Evolutionary conservation across 768 basidiomycete species (phyloP).

Genomic region (Tricholoma sp.): DNA sequence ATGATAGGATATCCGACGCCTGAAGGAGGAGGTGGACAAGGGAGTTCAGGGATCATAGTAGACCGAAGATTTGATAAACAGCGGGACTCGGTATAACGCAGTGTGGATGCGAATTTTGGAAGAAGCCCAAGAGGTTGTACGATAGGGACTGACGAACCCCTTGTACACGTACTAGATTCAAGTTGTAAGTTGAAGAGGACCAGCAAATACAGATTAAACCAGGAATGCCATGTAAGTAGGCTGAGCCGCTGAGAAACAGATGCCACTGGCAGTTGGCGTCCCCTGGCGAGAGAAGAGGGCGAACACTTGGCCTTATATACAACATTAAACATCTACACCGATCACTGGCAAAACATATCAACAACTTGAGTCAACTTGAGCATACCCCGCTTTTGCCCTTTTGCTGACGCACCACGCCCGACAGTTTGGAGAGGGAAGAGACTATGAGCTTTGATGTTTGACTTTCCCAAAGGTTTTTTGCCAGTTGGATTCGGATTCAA

Average conservation of each 20-base stretch:
- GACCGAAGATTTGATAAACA: constrained; percentile 15
- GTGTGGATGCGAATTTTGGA: constrained; percentile 2
- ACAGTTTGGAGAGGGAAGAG: too few species aligned
- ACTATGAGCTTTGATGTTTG: too few species aligned
- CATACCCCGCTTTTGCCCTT: too few species aligned
- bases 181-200: neutral
- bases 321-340: too few species aligned
- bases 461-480: too few species aligned
- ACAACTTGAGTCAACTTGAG: too few species aligned
- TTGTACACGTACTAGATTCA: neutral
- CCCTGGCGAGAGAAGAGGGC: constrained; percentile 3
- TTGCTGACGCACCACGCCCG: too few species aligned
- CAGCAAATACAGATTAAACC: constrained; percentile 1
- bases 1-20: constrained; percentile 23
- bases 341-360: too few species aligned
- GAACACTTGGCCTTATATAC: constrained; percentile 6
- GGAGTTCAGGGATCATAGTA: constrained; percentile 20
- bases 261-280: too few species aligned
- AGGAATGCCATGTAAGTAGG: constrained; percentile 6
- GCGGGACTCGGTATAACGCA: constrained; percentile 16
- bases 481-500: too few species aligned
- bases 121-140: constrained; percentile 5
- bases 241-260: constrained; percentile 3
- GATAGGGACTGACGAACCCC: constrained; percentile 13
- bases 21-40: constrained; percentile 26